Conservation (phyloP, 495 filamentous ascomycete genomes). For the Penicillium psychrofluorescens region DNA sequence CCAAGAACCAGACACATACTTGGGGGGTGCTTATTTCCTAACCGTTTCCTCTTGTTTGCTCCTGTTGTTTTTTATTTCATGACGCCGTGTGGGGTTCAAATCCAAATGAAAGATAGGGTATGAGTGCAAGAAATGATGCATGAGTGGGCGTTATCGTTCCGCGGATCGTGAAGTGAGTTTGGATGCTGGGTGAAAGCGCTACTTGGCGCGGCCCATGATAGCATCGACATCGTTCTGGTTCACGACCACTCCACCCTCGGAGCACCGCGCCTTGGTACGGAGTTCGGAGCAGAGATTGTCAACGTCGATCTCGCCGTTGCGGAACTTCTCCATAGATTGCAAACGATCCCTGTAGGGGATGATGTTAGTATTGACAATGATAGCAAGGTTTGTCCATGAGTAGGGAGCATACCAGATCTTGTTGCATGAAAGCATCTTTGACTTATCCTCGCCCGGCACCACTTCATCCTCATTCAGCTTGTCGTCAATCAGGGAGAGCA, state of each 20-base stretch:
- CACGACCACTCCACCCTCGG: constrained; percentile 85
- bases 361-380: neutral
- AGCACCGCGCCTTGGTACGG: constrained; percentile 94
- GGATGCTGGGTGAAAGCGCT: neutral
- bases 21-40: no score
- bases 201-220: constrained; percentile 56
- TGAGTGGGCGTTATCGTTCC: constrained; percentile 1
- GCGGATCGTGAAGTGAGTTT: constrained; percentile 15
- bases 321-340: constrained; percentile 77
- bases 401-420: constrained; percentile 76
- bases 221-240: constrained; percentile 81
- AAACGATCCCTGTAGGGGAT: constrained; percentile 72
- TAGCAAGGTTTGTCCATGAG: neutral
- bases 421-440: constrained; percentile 71
- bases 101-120: neutral
- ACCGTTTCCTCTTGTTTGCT: no score
- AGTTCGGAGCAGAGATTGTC: constrained; percentile 89
- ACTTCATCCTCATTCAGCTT: constrained; percentile 61
- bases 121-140: neutral
- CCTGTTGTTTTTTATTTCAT: no score
- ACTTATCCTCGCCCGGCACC: constrained; percentile 54
- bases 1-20: no score
- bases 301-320: constrained; percentile 83
- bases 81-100: neutral
- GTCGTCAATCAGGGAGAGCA: constrained; percentile 67